phyloP scores from a whole-genome alignment of 2,329 filamentous ascomycete species.

The Pestalotiopsis sp. region DNA sequence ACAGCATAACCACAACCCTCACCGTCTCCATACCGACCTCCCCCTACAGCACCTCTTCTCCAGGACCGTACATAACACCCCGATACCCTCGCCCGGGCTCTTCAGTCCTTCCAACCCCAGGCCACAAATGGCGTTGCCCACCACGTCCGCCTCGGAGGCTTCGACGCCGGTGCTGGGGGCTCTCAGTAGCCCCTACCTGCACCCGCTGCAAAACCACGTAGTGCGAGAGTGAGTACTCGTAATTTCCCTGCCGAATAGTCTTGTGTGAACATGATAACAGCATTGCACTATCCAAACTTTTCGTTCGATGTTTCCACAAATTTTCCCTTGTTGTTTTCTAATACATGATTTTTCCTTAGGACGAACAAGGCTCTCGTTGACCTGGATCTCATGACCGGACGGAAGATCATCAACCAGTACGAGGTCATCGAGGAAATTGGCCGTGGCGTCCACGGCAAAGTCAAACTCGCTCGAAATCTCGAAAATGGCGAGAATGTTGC shows the following conservation, averaged over 20 bases:
- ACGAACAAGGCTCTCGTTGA: slow-evolving; percentile 93
- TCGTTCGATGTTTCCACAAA: too few relatives aligned
- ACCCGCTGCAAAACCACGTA: slow-evolving; percentile 72
- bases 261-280: too few relatives aligned
- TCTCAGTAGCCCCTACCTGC: slow-evolving; percentile 63
- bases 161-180: slow-evolving; percentile 50
- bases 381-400: slow-evolving; percentile 83
- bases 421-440: slow-evolving; percentile 96
- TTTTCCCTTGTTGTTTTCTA: too few relatives aligned
- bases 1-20: slow-evolving; percentile 36
- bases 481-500: slow-evolving; percentile 79
- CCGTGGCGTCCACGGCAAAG: slow-evolving; percentile 94
- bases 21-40: slow-evolving; percentile 37
- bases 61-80: slow-evolving; percentile 58
- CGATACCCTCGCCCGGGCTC: slow-evolving; percentile 63
- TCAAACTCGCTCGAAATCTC: slow-evolving; percentile 87
- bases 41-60: slow-evolving; percentile 42
- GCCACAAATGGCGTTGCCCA: slow-evolving; percentile 40
- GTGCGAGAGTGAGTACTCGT: slow-evolving; percentile 70
- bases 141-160: slow-evolving; percentile 53
- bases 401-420: slow-evolving; percentile 97
- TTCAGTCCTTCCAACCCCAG: slow-evolving; percentile 56
- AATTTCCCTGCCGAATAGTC: too few relatives aligned
- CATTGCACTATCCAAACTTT: too few relatives aligned
- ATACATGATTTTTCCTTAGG: slow-evolving; percentile 40